Conservation (phyloP, 108 stramenopile genomes). For the Nitzschia putrida region DNA sequence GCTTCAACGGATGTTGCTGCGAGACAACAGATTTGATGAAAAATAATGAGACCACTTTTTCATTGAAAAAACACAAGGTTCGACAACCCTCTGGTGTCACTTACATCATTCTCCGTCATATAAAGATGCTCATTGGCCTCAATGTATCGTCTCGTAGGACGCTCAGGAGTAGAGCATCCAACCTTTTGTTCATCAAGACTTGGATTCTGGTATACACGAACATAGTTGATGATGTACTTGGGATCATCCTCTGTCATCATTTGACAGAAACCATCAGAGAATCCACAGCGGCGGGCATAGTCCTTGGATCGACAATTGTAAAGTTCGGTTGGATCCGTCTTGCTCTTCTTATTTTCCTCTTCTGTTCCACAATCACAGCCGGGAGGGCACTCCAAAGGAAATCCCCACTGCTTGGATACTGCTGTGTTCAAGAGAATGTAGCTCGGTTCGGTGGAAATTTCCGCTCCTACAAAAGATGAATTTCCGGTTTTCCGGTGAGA, state of each 20-base stretch:
- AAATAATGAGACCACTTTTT: neutral
- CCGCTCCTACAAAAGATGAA: slow-evolving; percentile 51
- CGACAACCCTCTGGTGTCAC: neutral
- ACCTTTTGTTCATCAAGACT: slow-evolving; percentile 78
- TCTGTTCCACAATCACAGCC: slow-evolving; percentile 60
- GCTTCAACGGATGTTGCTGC: slow-evolving; percentile 68
- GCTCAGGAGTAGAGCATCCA: slow-evolving; percentile 86
- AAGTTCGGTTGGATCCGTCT: slow-evolving; percentile 26
- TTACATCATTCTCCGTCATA: slow-evolving; percentile 59
- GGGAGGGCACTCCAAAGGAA: slow-evolving; percentile 70
- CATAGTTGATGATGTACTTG: slow-evolving; percentile 80
- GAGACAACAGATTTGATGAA: neutral
- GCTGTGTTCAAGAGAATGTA: slow-evolving; percentile 96
- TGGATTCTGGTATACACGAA: slow-evolving; percentile 91
- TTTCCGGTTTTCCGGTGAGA: no score
- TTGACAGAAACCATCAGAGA: slow-evolving; percentile 88
- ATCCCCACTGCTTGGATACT: slow-evolving; percentile 92
- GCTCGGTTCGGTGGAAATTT: slow-evolving; percentile 92
- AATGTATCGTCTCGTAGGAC: slow-evolving; percentile 88
- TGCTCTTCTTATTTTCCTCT: no score
- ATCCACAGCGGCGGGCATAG: slow-evolving; percentile 79
- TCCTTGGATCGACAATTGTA: slow-evolving; percentile 82
- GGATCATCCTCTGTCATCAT: slow-evolving; percentile 69
- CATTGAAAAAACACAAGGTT: neutral
- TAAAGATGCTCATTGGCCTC: slow-evolving; percentile 85